Conservation (phyloP, 345 rosid genomes). For the Citrus trifoliata region DNA sequence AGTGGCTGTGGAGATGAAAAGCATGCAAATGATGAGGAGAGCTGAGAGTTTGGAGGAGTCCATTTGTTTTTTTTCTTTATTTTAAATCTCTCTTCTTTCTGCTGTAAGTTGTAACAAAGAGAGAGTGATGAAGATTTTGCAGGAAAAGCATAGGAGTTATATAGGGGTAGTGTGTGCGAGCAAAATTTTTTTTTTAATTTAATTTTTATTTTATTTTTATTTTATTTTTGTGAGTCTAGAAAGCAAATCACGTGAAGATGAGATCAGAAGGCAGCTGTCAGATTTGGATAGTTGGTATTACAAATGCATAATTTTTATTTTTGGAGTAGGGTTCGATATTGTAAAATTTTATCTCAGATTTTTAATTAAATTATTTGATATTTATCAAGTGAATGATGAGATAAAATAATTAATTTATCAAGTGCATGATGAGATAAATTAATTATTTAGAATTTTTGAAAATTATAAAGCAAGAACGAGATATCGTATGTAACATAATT, state of each 20-base stretch:
- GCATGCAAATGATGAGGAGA: constrained; percentile 50
- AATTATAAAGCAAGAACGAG: too few relatives aligned
- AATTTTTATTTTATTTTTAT: too few relatives aligned
- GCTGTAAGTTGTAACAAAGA: not conserved
- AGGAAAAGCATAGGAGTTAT: constrained; percentile 24
- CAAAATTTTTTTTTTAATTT: too few relatives aligned
- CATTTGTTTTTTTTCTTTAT: constrained; percentile 21
- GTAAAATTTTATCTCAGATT: too few relatives aligned
- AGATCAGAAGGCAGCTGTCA: constrained; percentile 54
- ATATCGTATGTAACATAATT: too few relatives aligned
- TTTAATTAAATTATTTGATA: too few relatives aligned
- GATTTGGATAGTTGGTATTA: constrained; percentile 73
- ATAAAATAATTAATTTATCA: too few relatives aligned
- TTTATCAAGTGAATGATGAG: too few relatives aligned
- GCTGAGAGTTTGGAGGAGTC: constrained; percentile 51
- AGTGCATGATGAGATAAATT: too few relatives aligned
- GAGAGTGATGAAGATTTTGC: constrained; percentile 14
- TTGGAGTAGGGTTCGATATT: too few relatives aligned
- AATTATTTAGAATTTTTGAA: too few relatives aligned
- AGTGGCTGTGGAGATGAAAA: constrained; percentile 50
- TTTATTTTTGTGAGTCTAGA: not conserved
- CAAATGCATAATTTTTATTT: constrained; percentile 17
- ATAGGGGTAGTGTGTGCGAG: constrained; percentile 27
- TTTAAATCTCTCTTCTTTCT: not conserved
- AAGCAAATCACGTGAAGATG: constrained; percentile 72